These are phyloP conservation scores for Tetrapisispora iriomotensis DNA, from an alignment of 805 yeast genomes.

Conservation along the genomic window DNA sequence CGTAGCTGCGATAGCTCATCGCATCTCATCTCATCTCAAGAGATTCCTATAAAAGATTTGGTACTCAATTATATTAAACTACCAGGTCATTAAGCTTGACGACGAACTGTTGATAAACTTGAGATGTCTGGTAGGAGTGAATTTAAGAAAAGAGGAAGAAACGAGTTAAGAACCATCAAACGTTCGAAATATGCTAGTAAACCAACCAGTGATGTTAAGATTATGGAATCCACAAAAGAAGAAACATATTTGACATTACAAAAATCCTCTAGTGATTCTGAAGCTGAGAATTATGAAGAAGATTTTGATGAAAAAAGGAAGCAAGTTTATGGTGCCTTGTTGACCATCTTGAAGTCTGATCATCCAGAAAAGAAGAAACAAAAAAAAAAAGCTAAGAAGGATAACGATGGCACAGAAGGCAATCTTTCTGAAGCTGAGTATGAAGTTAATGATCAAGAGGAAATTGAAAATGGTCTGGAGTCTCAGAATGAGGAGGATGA, in stretches of 20 bases:
- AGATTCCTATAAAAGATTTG: not conserved
- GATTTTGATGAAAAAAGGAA: slow-evolving; percentile 27
- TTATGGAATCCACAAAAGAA: slow-evolving; percentile 8
- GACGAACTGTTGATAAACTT: too few species aligned
- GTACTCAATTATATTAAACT: too few species aligned
- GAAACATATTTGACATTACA: too few species aligned
- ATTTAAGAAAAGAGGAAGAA: slow-evolving; percentile 41
- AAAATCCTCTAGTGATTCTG: slow-evolving; percentile 3
- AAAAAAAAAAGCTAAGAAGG: slow-evolving; percentile 11
- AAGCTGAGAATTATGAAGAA: slow-evolving; percentile 8
- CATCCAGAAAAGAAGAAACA: slow-evolving; percentile 24
- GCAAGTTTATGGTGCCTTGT: slow-evolving; percentile 55
- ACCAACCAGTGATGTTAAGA: slow-evolving; percentile 23
- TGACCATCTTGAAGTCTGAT: slow-evolving; percentile 49
- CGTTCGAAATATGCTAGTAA: slow-evolving; percentile 35
- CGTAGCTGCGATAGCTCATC: too few species aligned
- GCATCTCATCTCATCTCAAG: slow-evolving; percentile 1
- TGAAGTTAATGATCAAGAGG: slow-evolving; percentile 21
- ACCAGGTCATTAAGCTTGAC: too few species aligned
- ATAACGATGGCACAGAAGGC: slow-evolving; percentile 14
- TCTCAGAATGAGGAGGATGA: slow-evolving; percentile 15
- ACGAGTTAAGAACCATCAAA: slow-evolving; percentile 48
- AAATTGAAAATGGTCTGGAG: slow-evolving; percentile 7
- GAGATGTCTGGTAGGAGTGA: not conserved
- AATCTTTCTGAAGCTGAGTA: slow-evolving; percentile 21